A percentile compares a stretch with the other conserved stretches of the same genome.
phyloP scores from a whole-genome alignment of 208 protist species.

The Crithidia acanthocephali region DNA sequence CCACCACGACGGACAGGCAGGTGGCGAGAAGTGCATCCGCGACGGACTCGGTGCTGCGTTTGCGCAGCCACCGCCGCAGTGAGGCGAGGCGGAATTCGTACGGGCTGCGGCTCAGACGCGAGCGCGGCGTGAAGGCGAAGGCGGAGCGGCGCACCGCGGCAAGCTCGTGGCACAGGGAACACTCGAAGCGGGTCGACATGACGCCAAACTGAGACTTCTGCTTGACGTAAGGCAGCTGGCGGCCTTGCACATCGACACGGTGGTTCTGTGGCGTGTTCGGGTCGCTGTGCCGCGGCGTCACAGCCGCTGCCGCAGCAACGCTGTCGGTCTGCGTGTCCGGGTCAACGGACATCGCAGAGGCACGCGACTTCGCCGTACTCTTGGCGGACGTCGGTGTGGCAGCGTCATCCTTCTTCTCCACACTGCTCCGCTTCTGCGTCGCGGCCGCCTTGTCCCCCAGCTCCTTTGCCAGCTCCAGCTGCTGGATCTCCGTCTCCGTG shows the following conservation, averaged over 20 bases:
- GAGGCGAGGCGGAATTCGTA: constrained; percentile 31
- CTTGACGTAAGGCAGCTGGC: constrained; percentile 18
- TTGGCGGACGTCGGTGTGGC: not conserved
- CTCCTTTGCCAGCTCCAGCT: constrained; percentile 15
- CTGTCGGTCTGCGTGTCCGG: not conserved
- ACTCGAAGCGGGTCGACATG: constrained; percentile 20
- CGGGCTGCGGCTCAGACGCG: constrained; percentile 17
- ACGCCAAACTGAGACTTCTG: constrained; percentile 24
- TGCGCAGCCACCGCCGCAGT: constrained; percentile 33
- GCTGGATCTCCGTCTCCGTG: constrained; percentile 26
- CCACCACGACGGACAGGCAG: constrained; percentile 19
- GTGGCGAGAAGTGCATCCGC: constrained; percentile 17
- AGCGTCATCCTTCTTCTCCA: not conserved
- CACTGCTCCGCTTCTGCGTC: not conserved
- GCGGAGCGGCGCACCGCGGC: not conserved
- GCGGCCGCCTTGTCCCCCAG: constrained; percentile 13
- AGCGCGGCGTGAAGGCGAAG: constrained; percentile 2
- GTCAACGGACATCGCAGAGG: not conserved
- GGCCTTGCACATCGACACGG: constrained; percentile 13
- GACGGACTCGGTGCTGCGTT: constrained; percentile 22
- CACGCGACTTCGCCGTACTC: not conserved
- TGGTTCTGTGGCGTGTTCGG: constrained; percentile 16
- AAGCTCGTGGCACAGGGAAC: constrained; percentile 22
- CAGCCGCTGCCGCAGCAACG: not conserved
- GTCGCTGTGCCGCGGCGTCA: constrained; percentile 21